Evolutionary conservation across 768 basidiomycete genomes (phyloP).

Genomic region (Suillus sp.): DNA sequence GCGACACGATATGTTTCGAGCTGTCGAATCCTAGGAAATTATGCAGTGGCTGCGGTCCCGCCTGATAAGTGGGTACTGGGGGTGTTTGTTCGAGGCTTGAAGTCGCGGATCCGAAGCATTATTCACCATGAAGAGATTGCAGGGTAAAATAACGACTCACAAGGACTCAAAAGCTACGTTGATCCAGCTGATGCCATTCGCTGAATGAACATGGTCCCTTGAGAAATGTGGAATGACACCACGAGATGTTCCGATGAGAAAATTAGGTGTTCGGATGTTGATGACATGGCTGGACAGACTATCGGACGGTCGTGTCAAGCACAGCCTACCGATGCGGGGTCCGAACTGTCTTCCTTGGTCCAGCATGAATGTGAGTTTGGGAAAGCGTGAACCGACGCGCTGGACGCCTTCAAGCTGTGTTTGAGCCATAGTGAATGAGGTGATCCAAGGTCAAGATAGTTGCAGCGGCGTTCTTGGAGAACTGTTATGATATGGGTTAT

Average conservation of each 20-base stretch:
- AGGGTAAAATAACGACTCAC: slow-evolving; percentile 47
- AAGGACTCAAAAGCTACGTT: slow-evolving; percentile 81
- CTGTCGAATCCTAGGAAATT: slow-evolving; percentile 59
- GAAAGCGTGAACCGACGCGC: background rate
- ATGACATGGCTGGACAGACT: slow-evolving; percentile 22
- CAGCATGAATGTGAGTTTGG: slow-evolving; percentile 26
- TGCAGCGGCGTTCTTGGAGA: background rate
- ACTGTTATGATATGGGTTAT: background rate
- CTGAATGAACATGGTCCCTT: slow-evolving; percentile 53
- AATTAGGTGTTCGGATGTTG: slow-evolving; percentile 58
- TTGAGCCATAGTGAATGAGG: background rate
- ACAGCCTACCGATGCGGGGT: slow-evolving; percentile 28
- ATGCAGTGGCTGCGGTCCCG: slow-evolving; percentile 59
- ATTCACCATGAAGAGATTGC: background rate
- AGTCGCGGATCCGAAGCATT: background rate
- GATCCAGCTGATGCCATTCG: slow-evolving; percentile 58
- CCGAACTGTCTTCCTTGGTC: slow-evolving; percentile 21
- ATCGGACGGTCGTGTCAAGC: slow-evolving; percentile 18
- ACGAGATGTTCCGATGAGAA: slow-evolving; percentile 66
- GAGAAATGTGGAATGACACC: slow-evolving; percentile 77
- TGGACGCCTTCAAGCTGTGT: background rate
- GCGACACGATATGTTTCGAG: slow-evolving; percentile 51
- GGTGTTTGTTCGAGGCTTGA: slow-evolving; percentile 64
- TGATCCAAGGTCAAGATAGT: background rate
- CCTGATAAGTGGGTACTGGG: slow-evolving; percentile 64